Conservation (phyloP, 139 green algal genomes). For the Coelastrella sp. region DNA sequence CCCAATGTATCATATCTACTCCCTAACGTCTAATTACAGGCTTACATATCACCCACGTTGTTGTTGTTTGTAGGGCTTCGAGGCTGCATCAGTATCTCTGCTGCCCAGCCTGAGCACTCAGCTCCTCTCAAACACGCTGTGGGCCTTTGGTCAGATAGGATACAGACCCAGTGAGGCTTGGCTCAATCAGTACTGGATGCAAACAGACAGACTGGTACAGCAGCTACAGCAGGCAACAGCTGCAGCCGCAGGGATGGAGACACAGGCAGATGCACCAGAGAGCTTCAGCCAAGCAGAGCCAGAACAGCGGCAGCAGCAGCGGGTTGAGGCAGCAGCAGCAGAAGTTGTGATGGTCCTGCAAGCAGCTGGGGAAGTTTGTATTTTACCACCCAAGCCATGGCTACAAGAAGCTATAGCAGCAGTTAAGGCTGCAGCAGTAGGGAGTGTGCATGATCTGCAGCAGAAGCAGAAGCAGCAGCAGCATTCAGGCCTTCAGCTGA, state of each 20-base stretch:
- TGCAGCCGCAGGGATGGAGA: neutral
- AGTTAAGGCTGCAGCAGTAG: neutral
- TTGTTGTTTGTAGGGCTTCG: neutral
- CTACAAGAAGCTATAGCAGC: neutral
- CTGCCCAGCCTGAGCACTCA: neutral
- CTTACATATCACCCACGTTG: neutral
- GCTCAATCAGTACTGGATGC: constrained; percentile 9
- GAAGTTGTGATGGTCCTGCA: constrained; percentile 15
- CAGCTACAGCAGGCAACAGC: neutral
- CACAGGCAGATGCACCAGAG: no score
- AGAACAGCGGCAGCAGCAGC: neutral
- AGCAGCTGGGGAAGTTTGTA: neutral
- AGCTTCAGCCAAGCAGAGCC: neutral
- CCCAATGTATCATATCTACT: no score
- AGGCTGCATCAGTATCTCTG: constrained; percentile 18
- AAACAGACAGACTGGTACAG: neutral
- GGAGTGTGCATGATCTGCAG: no score
- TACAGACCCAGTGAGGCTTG: constrained; percentile 4
- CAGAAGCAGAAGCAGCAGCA: neutral
- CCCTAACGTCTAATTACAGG: no score
- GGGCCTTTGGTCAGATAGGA: constrained; percentile 9
- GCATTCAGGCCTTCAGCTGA: neutral
- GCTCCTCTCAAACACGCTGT: constrained; percentile 5
- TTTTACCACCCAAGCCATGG: neutral
- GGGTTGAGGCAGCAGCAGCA: neutral